Percentiles rank a stretch among this genome's conserved stretches.
Evolutionary conservation across 805 yeast genomes (phyloP).

Genomic region (Nakazawaea wyomingensis): DNA sequence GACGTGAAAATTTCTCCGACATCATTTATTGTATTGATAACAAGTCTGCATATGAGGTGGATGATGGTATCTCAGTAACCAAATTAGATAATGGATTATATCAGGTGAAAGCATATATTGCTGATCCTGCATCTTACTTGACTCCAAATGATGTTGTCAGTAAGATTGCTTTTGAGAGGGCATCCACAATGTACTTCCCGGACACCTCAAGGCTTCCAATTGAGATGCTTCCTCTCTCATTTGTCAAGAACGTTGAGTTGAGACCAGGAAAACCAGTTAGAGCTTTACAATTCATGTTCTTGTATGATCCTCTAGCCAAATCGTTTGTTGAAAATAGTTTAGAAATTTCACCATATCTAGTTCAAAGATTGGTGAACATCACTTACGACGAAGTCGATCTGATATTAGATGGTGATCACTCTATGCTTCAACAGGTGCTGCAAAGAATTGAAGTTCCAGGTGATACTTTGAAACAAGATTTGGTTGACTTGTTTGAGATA

Average conservation of each 20-base stretch:
- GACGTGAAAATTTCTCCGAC: slow-evolving; percentile 38
- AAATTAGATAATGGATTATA: slow-evolving; percentile 25
- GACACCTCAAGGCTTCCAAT: slow-evolving; percentile 38
- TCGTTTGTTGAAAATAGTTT: slow-evolving; percentile 21
- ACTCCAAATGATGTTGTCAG: slow-evolving; percentile 33
- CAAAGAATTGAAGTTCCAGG: slow-evolving; percentile 6
- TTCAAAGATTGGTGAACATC: slow-evolving; percentile 42
- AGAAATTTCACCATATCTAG: slow-evolving; percentile 34
- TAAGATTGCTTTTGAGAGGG: slow-evolving; percentile 53
- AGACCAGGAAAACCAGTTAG: slow-evolving; percentile 49
- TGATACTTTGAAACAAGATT: slow-evolving; percentile 24
- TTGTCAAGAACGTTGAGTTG: slow-evolving; percentile 37
- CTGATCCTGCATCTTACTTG: slow-evolving; percentile 77
- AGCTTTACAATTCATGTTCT: slow-evolving; percentile 38
- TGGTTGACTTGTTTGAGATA: slow-evolving; percentile 29
- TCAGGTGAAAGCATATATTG: slow-evolving; percentile 66
- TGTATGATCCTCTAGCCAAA: slow-evolving; percentile 21
- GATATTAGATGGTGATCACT: slow-evolving; percentile 31
- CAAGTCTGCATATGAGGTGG: slow-evolving; percentile 79
- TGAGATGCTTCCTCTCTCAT: slow-evolving; percentile 64
- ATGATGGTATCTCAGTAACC: slow-evolving; percentile 78
- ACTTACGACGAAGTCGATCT: slow-evolving; percentile 64
- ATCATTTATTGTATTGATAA: slow-evolving; percentile 82
- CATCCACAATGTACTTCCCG: slow-evolving; percentile 70
- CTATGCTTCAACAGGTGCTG: slow-evolving; percentile 6